phyloP scores from a whole-genome alignment of 768 basidiomycete species.

The Boletus vermiculosoides region DNA sequence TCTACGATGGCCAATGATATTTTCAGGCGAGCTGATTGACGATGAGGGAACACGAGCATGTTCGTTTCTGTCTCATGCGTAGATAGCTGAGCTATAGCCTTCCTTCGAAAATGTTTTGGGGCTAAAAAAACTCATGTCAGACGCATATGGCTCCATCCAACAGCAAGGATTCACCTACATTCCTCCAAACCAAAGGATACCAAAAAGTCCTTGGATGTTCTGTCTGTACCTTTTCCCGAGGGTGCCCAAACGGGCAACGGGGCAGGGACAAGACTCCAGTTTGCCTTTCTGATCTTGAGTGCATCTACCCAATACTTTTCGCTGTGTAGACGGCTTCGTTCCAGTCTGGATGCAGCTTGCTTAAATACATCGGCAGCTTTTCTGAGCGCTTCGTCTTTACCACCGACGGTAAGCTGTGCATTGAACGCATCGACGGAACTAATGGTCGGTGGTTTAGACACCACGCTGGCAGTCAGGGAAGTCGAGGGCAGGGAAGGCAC shows the following conservation, averaged over 20 bases:
- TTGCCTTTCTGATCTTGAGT: slow-evolving; percentile 67
- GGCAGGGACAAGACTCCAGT: slow-evolving; percentile 80
- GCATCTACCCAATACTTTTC: slow-evolving; percentile 85
- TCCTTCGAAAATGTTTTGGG: slow-evolving; percentile 57
- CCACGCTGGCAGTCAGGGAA: slow-evolving; percentile 58
- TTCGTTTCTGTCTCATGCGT: slow-evolving; percentile 43
- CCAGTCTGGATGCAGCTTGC: slow-evolving; percentile 65
- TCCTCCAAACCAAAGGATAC: slow-evolving; percentile 81
- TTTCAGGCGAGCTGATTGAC: slow-evolving; percentile 60
- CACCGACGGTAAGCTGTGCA: slow-evolving; percentile 67
- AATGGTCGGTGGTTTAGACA: slow-evolving; percentile 65
- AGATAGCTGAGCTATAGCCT: slow-evolving; percentile 69
- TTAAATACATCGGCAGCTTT: slow-evolving; percentile 73
- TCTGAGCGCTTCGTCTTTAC: slow-evolving; percentile 77
- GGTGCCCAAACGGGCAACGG: slow-evolving; percentile 70
- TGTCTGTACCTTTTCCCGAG: slow-evolving; percentile 75
- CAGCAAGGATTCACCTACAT: slow-evolving; percentile 48
- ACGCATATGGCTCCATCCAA: neutral
- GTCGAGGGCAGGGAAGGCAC: slow-evolving; percentile 30
- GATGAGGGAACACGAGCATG: slow-evolving; percentile 59
- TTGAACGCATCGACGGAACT: slow-evolving; percentile 70
- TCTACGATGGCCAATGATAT: slow-evolving; percentile 49
- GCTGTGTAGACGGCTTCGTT: slow-evolving; percentile 55
- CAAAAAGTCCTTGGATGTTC: slow-evolving; percentile 77
- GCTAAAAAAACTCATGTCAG: slow-evolving; percentile 44